Evolutionary conservation across 2,329 filamentous ascomycete genomes (phyloP).

Genomic region (Pseudogymnoascus sp.): DNA sequence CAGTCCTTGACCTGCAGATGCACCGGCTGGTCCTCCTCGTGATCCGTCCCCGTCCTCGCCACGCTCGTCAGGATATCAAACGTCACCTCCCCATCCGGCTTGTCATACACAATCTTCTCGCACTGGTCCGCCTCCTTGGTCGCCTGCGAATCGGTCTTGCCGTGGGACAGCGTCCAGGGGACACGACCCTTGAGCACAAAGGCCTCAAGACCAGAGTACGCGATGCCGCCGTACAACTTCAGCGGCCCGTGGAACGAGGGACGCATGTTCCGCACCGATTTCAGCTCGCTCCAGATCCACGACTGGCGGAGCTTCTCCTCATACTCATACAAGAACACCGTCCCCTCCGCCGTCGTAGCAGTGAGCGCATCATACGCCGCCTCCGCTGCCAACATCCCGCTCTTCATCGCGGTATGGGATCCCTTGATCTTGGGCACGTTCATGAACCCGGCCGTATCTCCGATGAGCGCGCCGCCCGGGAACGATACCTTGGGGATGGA

Average conservation of each 20-base stretch:
- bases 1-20: slow-evolving; percentile 93
- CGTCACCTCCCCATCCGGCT: slow-evolving; percentile 88
- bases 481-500: slow-evolving; percentile 96
- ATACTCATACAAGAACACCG: slow-evolving; percentile 90
- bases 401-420: slow-evolving; percentile 95
- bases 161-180: slow-evolving; percentile 87
- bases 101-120: slow-evolving; percentile 89
- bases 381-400: slow-evolving; percentile 91
- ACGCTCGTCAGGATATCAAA: slow-evolving; percentile 97
- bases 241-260: slow-evolving; percentile 86
- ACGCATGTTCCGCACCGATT: slow-evolving; percentile 93
- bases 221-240: slow-evolving; percentile 78
- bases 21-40: slow-evolving; percentile 96
- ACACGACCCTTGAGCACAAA: slow-evolving; percentile 75
- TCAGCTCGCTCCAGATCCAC: slow-evolving; percentile 86
- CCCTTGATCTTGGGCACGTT: slow-evolving; percentile 99
- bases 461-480: slow-evolving; percentile 88
- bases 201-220: slow-evolving; percentile 90
- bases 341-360: slow-evolving; percentile 48
- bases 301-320: slow-evolving; percentile 81
- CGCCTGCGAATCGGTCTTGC: slow-evolving; percentile 60
- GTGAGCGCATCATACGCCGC: slow-evolving; percentile 72
- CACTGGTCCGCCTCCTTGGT: slow-evolving; percentile 74
- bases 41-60: slow-evolving; percentile 90
- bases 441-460: slow-evolving; percentile 91